Percentiles rank a stretch among this genome's conserved stretches.
Conservation (phyloP, 805 yeast genomes). For the Starmerella bombi region DNA sequence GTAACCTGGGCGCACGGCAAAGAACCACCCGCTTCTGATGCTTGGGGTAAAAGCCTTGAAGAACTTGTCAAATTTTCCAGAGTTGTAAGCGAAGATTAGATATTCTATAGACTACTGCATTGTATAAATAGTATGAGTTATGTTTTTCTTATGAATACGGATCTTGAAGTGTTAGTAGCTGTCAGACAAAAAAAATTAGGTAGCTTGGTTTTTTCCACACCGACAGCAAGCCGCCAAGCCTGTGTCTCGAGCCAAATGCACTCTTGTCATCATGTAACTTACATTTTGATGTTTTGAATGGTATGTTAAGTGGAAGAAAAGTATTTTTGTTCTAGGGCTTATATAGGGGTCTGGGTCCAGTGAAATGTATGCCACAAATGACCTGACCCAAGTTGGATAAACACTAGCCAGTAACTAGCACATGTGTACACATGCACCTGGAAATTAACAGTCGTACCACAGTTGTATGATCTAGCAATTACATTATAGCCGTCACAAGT, state of each 20-base stretch:
- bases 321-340: too few species aligned
- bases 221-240: slow-evolving; percentile 46
- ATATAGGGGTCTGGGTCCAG: too few species aligned
- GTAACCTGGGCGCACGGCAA: slow-evolving; percentile 19
- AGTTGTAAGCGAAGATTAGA: background rate
- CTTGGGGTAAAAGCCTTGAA: slow-evolving; percentile 17
- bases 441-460: too few species aligned
- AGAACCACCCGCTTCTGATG: slow-evolving; percentile 8
- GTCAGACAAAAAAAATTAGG: slow-evolving; percentile 66
- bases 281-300: slow-evolving; percentile 17
- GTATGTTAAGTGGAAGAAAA: background rate
- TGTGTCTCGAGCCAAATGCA: slow-evolving; percentile 98
- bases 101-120: background rate
- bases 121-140: background rate
- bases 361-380: too few species aligned
- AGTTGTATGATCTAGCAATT: too few species aligned
- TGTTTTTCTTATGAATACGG: background rate
- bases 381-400: too few species aligned
- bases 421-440: too few species aligned
- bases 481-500: too few species aligned
- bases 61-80: slow-evolving; percentile 13
- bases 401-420: too few species aligned
- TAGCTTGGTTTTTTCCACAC: slow-evolving; percentile 98
- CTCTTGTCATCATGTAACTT: slow-evolving; percentile 74
- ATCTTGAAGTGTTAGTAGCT: slow-evolving; percentile 20